Evolutionary conservation across 2,329 filamentous ascomycete species (phyloP).

Genomic region (Ceratocystis alfenasii): DNA sequence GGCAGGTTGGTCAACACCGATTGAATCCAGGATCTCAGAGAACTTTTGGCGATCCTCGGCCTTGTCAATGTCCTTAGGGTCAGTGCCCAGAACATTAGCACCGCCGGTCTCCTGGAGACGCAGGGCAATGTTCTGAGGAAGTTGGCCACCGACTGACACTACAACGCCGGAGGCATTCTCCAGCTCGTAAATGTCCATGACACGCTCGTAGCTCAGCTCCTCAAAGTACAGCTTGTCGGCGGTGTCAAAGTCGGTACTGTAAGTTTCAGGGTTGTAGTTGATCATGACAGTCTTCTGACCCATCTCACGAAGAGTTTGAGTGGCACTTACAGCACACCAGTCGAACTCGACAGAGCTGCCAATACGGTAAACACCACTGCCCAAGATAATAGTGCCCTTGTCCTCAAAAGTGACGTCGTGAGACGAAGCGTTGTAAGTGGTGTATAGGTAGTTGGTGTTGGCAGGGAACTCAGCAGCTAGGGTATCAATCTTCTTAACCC

Average conservation of each 20-base stretch:
- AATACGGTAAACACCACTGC: slow-evolving; percentile 93
- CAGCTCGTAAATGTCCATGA: slow-evolving; percentile 98
- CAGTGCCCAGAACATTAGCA: slow-evolving; percentile 81
- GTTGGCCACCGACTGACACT: slow-evolving; percentile 88
- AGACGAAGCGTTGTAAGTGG: slow-evolving; percentile 88
- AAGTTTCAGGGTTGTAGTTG: slow-evolving; percentile 79
- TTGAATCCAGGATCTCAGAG: slow-evolving; percentile 91
- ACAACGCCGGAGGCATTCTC: slow-evolving; percentile 78
- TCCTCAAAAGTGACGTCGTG: slow-evolving; percentile 94
- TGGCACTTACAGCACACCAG: slow-evolving; percentile 92
- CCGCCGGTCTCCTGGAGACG: slow-evolving; percentile 83
- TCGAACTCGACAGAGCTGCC: slow-evolving; percentile 97
- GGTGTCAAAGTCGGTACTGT: slow-evolving; percentile 71
- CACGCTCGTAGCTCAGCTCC: slow-evolving; percentile 89
- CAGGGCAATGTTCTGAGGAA: slow-evolving; percentile 94
- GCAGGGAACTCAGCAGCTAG: slow-evolving; percentile 93
- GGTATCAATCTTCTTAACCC: slow-evolving; percentile 73
- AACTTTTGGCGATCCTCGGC: slow-evolving; percentile 98
- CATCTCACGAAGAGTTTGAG: slow-evolving; percentile 68
- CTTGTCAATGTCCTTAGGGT: slow-evolving; percentile 91
- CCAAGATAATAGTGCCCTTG: slow-evolving; percentile 77
- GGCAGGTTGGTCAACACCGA: slow-evolving; percentile 89
- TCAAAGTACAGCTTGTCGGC: slow-evolving; percentile 94
- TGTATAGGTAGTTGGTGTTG: slow-evolving; percentile 91
- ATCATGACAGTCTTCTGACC: slow-evolving; percentile 98